phyloP scores from a whole-genome alignment of 768 basidiomycete species.

The Serpula lacrymans region DNA sequence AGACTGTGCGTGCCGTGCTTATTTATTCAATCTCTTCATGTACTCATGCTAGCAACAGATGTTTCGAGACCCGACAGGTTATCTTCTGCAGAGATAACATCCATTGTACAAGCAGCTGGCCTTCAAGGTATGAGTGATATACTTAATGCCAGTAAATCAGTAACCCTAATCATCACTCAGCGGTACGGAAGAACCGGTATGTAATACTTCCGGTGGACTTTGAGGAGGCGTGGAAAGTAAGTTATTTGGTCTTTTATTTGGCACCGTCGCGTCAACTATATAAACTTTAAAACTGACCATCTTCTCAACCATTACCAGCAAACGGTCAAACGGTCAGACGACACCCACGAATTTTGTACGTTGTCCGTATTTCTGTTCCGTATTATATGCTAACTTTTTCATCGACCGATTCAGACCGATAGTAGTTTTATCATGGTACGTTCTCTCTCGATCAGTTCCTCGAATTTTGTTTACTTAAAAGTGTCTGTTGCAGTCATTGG shows the following conservation, averaged over 20 bases:
- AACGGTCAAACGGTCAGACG: slow-evolving; percentile 94
- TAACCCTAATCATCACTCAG: slow-evolving; percentile 33
- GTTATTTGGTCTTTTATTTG: slow-evolving; percentile 59
- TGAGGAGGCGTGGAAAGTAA: slow-evolving; percentile 98
- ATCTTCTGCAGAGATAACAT: slow-evolving; percentile 93
- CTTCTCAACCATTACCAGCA: slow-evolving; percentile 55
- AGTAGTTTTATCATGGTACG: slow-evolving; percentile 22
- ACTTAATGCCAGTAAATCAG: background rate
- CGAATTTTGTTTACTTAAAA: slow-evolving; percentile 16
- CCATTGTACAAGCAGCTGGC: slow-evolving; percentile 95
- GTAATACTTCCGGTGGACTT: slow-evolving; percentile 96
- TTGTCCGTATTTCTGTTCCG: slow-evolving; percentile 19
- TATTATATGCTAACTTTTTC: slow-evolving; percentile 6
- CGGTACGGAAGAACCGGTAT: slow-evolving; percentile 97
- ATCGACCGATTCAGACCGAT: slow-evolving; percentile 34
- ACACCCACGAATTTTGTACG: slow-evolving; percentile 95
- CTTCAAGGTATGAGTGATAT: slow-evolving; percentile 69
- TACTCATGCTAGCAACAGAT: slow-evolving; percentile 46
- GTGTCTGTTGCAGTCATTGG: slow-evolving; percentile 17
- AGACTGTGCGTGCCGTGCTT: slow-evolving; percentile 69
- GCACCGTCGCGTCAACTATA: slow-evolving; percentile 18
- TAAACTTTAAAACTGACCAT: slow-evolving; percentile 29
- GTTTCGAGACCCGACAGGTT: slow-evolving; percentile 95
- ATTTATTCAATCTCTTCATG: background rate
- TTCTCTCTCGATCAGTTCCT: slow-evolving; percentile 37